Evolutionary conservation across 768 basidiomycete species (phyloP), one percentile per base, ranked within the genome.

Genomic region (Rhodotorula diobovata): DNA sequence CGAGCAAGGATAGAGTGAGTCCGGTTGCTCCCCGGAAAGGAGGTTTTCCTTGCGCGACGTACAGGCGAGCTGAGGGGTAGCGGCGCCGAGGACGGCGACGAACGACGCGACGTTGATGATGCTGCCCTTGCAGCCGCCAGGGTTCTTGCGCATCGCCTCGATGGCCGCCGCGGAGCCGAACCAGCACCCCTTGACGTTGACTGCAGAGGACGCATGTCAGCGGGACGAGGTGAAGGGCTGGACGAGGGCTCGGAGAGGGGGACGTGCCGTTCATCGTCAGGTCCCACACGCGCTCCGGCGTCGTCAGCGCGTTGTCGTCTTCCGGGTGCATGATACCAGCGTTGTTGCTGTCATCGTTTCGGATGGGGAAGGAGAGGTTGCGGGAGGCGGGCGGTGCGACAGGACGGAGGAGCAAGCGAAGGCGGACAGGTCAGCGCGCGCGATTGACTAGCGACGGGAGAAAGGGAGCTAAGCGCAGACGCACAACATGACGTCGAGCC

Each of bases 71-170:
- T 99, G 96, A 63, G 96, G 94, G 5, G 96, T 97, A 18, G 96
- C 96, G 64, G 96, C 96, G 48, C 96, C 96, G 84, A 95, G 83
- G 70, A 93, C 81, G 23, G 94, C 94, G 30, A 99, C 96, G 79
- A 99, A 99, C 78, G 91, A 94, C 7, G 96, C 95, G 18, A 92
- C 94, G 82, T 98, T 98, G 82, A 98, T 97, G 83, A 99, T 94
- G 77, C 90, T 92, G 46, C 83, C 83, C 71, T 85, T 82, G 70
- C 85, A 85, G 68, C 97, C 93, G 57, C 86, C 86, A 20, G 91
- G 86, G 81, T 99, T 99, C 72, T 91, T 81, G 70, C 91, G 88
- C 95, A 99, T 99, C 48, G 96, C 96, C 62, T 89, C 83, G 79
- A 99, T 94, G 11, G 95, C 96, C 78, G 98, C 89, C 82, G 97